Evolutionary conservation across 2,329 filamentous ascomycete species (phyloP).

Genomic region (Clonostachys sp.): DNA sequence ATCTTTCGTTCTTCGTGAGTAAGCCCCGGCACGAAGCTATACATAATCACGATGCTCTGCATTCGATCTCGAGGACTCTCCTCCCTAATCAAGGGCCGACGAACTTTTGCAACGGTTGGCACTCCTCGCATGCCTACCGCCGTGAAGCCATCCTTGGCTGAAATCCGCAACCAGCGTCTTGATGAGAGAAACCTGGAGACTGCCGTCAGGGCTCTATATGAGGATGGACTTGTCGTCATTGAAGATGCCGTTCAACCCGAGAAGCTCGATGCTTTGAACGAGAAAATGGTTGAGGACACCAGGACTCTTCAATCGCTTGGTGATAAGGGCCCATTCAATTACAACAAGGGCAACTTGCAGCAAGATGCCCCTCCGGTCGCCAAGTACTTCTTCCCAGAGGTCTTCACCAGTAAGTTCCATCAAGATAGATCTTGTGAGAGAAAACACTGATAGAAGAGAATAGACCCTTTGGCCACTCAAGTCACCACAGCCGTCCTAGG

Average conservation of each 20-base stretch:
- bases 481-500: slow-evolving; percentile 50
- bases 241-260: slow-evolving; percentile 44
- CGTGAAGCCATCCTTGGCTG: slow-evolving; percentile 29
- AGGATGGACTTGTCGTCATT: slow-evolving; percentile 52
- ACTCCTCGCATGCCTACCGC: slow-evolving; percentile 3
- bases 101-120: background rate
- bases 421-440: too few relatives aligned
- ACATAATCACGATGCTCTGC: background rate
- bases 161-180: slow-evolving; percentile 31
- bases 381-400: slow-evolving; percentile 39
- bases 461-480: slow-evolving; percentile 50
- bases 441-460: too few relatives aligned
- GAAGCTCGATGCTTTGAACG: slow-evolving; percentile 49
- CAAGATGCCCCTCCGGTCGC: slow-evolving; percentile 51
- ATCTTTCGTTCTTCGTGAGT: background rate
- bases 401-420: slow-evolving; percentile 45
- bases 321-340: slow-evolving; percentile 55
- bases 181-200: slow-evolving; percentile 47
- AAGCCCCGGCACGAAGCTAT: background rate
- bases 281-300: slow-evolving; percentile 56
- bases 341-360: slow-evolving; percentile 58
- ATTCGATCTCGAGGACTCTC: background rate
- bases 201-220: slow-evolving; percentile 43
- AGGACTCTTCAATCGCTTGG: slow-evolving; percentile 41
- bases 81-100: background rate